Percentiles rank a stretch among this genome's conserved stretches.
Conservation (phyloP, 192 early-diverging fungal species). For the Geranomyces michiganensis region DNA sequence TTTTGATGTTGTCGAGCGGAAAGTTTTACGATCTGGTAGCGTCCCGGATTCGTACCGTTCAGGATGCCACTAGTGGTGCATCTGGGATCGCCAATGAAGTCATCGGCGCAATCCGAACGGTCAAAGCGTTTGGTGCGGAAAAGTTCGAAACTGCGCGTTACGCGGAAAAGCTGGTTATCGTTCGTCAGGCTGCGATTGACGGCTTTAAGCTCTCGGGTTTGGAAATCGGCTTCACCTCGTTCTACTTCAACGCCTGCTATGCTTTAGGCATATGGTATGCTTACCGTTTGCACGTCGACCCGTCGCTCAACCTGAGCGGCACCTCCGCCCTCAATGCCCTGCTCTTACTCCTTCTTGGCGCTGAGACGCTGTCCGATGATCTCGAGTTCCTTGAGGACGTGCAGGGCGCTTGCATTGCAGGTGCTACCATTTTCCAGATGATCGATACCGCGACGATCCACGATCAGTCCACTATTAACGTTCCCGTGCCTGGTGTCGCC, state of each 20-base stretch:
- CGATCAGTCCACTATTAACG: slow-evolving; percentile 44
- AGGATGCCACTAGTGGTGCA: slow-evolving; percentile 62
- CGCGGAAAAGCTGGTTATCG: slow-evolving; percentile 52
- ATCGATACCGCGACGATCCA: slow-evolving; percentile 53
- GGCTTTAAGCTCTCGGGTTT: slow-evolving; percentile 51
- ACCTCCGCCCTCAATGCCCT: slow-evolving; percentile 50
- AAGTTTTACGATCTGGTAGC: slow-evolving; percentile 69
- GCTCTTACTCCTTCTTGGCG: slow-evolving; percentile 7
- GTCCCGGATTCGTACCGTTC: slow-evolving; percentile 51
- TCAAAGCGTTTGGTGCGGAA: slow-evolving; percentile 79
- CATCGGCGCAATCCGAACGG: slow-evolving; percentile 82
- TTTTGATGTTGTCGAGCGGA: slow-evolving; percentile 71
- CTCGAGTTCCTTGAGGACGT: slow-evolving; percentile 38
- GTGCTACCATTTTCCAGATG: slow-evolving; percentile 46
- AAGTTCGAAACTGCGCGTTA: slow-evolving; percentile 62
- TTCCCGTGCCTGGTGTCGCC: no score
- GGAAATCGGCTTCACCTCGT: slow-evolving; percentile 72
- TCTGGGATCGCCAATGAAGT: slow-evolving; percentile 74
- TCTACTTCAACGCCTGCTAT: slow-evolving; percentile 31
- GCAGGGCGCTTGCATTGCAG: no score
- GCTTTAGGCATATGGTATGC: slow-evolving; percentile 86
- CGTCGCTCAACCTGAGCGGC: slow-evolving; percentile 41
- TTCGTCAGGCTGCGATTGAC: no score
- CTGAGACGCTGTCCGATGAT: no score
- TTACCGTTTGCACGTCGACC: slow-evolving; percentile 56